phyloP scores from a whole-genome alignment of 495 filamentous ascomycete genomes.

The Penicillium simplicissimum region DNA sequence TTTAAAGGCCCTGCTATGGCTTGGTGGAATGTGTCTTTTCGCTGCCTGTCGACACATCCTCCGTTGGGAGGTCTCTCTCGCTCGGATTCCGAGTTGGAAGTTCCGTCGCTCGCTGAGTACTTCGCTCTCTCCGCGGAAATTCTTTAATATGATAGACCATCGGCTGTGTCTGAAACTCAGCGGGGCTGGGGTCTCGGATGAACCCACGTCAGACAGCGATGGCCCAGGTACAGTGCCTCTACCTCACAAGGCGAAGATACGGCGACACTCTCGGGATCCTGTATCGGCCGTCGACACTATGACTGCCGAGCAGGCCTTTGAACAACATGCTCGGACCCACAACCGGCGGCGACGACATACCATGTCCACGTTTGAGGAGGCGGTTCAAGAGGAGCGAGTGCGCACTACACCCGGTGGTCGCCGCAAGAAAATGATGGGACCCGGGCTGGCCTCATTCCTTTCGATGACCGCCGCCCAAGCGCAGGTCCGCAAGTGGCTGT shows the following conservation, averaged over 20 bases:
- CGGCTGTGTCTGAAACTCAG: conserved; percentile 47
- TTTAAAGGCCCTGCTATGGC: conserved; percentile 80
- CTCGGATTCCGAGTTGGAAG: conserved; percentile 88
- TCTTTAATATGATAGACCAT: conserved; percentile 54
- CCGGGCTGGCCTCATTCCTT: conserved; percentile 69
- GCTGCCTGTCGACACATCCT: conserved; percentile 72
- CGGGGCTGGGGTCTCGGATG: conserved; percentile 34
- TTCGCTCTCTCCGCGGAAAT: conserved; percentile 47
- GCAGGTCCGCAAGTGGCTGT: conserved; percentile 73
- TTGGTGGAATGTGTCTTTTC: conserved; percentile 77
- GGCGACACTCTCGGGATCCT: conserved; percentile 25
- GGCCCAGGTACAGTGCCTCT: conserved; percentile 27
- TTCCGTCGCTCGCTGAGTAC: conserved; percentile 61
- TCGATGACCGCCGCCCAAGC: conserved; percentile 80
- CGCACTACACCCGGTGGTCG: conserved; percentile 64
- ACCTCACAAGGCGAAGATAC: conserved; percentile 34
- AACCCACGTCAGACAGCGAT: conserved; percentile 48
- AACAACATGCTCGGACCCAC: conserved; percentile 12
- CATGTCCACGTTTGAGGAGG: conserved; percentile 45
- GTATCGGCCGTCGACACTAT: conserved; percentile 26
- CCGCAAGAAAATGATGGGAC: conserved; percentile 65
- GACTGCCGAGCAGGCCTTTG: conserved; percentile 28
- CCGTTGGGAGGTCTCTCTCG: conserved; percentile 82
- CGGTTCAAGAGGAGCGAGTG: conserved; percentile 32
- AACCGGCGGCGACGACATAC: conserved; percentile 55